Conservation (phyloP, 352 stramenopile species). For the Discostella stelligera region DNA sequence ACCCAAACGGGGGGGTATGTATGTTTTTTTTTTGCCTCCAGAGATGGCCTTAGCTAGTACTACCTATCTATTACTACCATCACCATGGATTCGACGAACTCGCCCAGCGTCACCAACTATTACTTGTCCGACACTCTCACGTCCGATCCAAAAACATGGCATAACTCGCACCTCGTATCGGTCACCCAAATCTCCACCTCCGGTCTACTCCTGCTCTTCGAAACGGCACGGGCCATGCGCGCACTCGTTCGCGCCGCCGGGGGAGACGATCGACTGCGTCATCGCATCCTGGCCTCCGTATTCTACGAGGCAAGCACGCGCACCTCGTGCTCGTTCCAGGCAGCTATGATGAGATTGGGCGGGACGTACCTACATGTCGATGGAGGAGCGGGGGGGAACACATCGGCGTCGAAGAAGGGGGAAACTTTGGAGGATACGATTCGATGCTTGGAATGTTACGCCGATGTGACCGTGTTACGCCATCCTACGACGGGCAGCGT, state of each 20-base stretch:
- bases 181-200: constrained; percentile 71
- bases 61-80: not conserved
- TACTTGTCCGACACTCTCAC: constrained; percentile 51
- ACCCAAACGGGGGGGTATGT: too few relatives aligned
- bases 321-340: constrained; percentile 97
- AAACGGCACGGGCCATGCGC: constrained; percentile 58
- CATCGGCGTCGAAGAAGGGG: constrained; percentile 95
- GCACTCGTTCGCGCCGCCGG: constrained; percentile 55
- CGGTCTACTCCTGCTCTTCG: constrained; percentile 66
- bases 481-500: constrained; percentile 88
- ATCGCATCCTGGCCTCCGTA: constrained; percentile 91
- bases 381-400: constrained; percentile 73
- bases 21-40: too few relatives aligned
- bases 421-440: constrained; percentile 98
- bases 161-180: constrained; percentile 58
- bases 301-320: constrained; percentile 99
- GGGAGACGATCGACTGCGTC: constrained; percentile 50
- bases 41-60: too few relatives aligned
- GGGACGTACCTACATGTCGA: constrained; percentile 93
- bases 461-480: constrained; percentile 92
- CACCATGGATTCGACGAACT: not conserved
- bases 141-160: constrained; percentile 62
- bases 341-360: constrained; percentile 95
- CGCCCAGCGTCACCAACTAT: constrained; percentile 7
- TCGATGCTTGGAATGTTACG: constrained; percentile 93